These are phyloP conservation scores for Sphagnum contortum DNA, from an alignment of 225 moss, liverwort and hornwort species.

Conservation along the genomic window DNA sequence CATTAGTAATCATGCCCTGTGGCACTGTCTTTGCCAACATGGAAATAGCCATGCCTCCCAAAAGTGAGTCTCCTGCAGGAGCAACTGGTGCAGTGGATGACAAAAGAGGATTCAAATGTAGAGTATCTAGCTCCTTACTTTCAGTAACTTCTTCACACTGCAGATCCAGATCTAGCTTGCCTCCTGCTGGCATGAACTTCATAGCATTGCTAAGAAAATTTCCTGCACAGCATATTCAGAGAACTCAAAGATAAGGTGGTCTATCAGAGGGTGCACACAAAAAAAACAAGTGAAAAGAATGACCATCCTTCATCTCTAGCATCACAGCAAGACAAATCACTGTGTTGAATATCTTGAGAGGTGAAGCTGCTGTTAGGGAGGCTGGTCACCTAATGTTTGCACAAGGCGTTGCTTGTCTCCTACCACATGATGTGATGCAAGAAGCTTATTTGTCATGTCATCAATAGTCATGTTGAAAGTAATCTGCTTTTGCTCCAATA, in stretches of 20 bases:
- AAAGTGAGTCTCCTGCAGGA: constrained; percentile 19
- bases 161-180: constrained; percentile 49
- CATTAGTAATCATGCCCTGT: constrained; percentile 17
- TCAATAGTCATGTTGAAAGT: constrained; percentile 14
- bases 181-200: constrained; percentile 63
- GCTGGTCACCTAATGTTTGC: constrained; percentile 13
- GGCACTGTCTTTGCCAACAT: constrained; percentile 25
- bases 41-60: constrained; percentile 20
- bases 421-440: constrained; percentile 12
- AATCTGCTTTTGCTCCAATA: constrained; percentile 19
- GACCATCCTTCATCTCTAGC: no score
- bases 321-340: background rate
- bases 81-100: background rate
- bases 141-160: constrained; percentile 52
- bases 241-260: no score
- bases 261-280: no score
- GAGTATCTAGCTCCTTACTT: constrained; percentile 7
- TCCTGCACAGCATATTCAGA: constrained; percentile 19
- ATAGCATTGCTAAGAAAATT: constrained; percentile 74
- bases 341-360: background rate
- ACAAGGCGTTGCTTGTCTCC: constrained; percentile 21
- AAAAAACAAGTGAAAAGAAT: no score
- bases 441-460: constrained; percentile 7
- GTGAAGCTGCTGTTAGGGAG: background rate
- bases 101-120: background rate